Percentiles rank a stretch among this genome's conserved stretches.
Conservation (phyloP, 495 filamentous ascomycete genomes). For the Bacidia rubella region DNA sequence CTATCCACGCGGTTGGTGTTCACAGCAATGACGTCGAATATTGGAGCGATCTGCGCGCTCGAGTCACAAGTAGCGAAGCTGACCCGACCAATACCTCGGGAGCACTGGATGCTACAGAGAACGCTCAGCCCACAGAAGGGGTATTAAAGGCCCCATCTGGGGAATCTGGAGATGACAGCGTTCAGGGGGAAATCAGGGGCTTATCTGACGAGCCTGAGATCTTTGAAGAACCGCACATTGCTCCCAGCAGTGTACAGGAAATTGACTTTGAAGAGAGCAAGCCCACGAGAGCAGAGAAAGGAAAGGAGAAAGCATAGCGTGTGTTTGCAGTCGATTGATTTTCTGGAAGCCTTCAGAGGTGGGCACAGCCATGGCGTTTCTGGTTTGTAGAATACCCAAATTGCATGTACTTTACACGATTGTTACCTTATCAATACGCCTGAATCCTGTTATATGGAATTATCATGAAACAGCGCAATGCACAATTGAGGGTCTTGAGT, state of each 20-base stretch:
- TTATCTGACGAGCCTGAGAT: slow-evolving; percentile 35
- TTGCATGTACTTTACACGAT: too few relatives aligned
- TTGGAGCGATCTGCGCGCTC: slow-evolving; percentile 14
- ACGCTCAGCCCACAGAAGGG: neutral
- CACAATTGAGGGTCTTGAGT: too few relatives aligned
- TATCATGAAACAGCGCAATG: too few relatives aligned
- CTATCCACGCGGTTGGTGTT: slow-evolving; percentile 22
- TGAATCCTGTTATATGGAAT: too few relatives aligned
- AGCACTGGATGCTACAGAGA: slow-evolving; percentile 11
- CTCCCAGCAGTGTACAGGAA: slow-evolving; percentile 1
- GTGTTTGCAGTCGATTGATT: neutral
- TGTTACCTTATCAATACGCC: too few relatives aligned
- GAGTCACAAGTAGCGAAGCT: slow-evolving; percentile 9
- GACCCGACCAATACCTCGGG: slow-evolving; percentile 11
- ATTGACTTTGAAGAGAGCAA: slow-evolving; percentile 1
- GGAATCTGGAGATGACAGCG: slow-evolving; percentile 7
- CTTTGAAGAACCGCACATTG: slow-evolving; percentile 13
- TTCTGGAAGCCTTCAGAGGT: neutral
- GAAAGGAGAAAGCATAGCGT: slow-evolving; percentile 15
- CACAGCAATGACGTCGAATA: slow-evolving; percentile 24
- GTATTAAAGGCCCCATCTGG: slow-evolving; percentile 6
- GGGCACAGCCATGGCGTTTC: slow-evolving; percentile 8
- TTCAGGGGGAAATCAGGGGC: slow-evolving; percentile 30
- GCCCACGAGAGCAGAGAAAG: slow-evolving; percentile 12
- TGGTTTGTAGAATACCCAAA: too few relatives aligned